These are phyloP conservation scores for Aeminium ludgeri DNA, from an alignment of 495 filamentous ascomycete genomes.

Conservation along the genomic window DNA sequence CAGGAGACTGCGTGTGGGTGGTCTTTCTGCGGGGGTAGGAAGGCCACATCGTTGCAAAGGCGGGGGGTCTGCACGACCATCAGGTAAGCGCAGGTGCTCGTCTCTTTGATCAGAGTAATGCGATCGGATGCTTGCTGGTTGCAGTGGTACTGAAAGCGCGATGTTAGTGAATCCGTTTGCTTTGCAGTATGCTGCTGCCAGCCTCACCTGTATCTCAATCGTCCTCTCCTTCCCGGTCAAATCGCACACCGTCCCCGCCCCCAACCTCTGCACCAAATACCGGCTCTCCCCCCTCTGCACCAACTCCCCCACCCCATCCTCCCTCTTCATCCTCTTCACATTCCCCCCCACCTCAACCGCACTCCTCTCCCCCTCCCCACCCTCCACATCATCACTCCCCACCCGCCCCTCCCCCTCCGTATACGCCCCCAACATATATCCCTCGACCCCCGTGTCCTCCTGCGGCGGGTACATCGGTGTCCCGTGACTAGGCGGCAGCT, in stretches of 20 bases:
- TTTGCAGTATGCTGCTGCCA: neutral
- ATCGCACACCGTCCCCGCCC: slow-evolving; percentile 79
- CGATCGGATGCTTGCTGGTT: slow-evolving; percentile 58
- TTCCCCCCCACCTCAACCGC: slow-evolving; percentile 15
- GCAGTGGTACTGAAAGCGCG: slow-evolving; percentile 59
- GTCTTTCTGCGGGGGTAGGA: slow-evolving; percentile 68
- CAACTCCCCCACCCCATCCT: slow-evolving; percentile 16
- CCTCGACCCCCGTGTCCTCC: slow-evolving; percentile 57
- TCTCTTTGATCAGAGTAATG: slow-evolving; percentile 90
- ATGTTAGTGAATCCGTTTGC: neutral
- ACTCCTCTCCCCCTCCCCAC: slow-evolving; percentile 21
- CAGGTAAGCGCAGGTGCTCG: slow-evolving; percentile 81
- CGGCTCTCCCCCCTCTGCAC: slow-evolving; percentile 56
- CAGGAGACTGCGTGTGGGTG: slow-evolving; percentile 66
- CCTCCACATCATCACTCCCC: slow-evolving; percentile 15
- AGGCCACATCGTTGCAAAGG: slow-evolving; percentile 83
- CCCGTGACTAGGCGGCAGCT: slow-evolving; percentile 45
- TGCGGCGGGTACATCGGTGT: slow-evolving; percentile 52
- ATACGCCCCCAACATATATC: slow-evolving; percentile 63
- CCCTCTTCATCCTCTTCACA: slow-evolving; percentile 20
- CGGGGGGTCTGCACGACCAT: slow-evolving; percentile 91
- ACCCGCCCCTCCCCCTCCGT: slow-evolving; percentile 14
- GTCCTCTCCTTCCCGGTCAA: slow-evolving; percentile 68
- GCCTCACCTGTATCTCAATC: slow-evolving; percentile 56
- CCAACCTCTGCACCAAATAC: slow-evolving; percentile 79